Base-by-base conservation (phyloP, 163 green algal species). In the Scenedesmus sp. region DNA sequence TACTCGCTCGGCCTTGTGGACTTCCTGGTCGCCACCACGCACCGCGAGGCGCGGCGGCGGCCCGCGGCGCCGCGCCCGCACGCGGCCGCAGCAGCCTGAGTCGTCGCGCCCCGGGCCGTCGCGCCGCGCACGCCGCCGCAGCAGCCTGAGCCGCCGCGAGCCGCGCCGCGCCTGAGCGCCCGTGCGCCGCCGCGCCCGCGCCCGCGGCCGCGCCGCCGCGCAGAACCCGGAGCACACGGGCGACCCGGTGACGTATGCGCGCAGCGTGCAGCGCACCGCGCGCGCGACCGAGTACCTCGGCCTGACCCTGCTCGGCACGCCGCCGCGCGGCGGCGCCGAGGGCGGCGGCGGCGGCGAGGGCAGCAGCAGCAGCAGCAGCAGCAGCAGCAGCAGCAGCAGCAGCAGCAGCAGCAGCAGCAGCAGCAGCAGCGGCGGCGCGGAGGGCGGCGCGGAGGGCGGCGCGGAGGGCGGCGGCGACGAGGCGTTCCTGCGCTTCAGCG, bases 1-100 rank as follows among this genome's bases (percentile, higher is more conserved):
- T 83, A 83, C 45, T 50, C 28, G 22, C 36, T 83, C 22, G 22
- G 45, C 28, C 20, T 60, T 26, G 31, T 77, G 3, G 75, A 83
- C 56, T 83, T 77, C 64, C 56, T 83, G 7, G 75, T 83, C 10
- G 54, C 54, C 39, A 77, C 75, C 26, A 83, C 75, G 50, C 75
- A 83, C 47, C 33, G 33, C 51, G 28, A 79, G 56, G 69, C 66
- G 39, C 2, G n/a, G 47, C 47, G 47, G 14, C 47, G 14, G 47
- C 14, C 14, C 47, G 47, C 47, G 14, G 47, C 47, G 14, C 47
- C 14, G 47, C 47, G 14, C 14, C 47, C 47, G n/a, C n/a, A n/a
- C n/a, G n/a, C n/a, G n/a, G n/a, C n/a, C n/a, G n/a, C n/a, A n/a
- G n/a, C n/a, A n/a, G n/a, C n/a, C n/a, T 39, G 7, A 11, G 4